These are phyloP conservation scores for Macrophomina phaseolina DNA, from an alignment of 2,329 filamentous ascomycete species.

Conservation along the genomic window DNA sequence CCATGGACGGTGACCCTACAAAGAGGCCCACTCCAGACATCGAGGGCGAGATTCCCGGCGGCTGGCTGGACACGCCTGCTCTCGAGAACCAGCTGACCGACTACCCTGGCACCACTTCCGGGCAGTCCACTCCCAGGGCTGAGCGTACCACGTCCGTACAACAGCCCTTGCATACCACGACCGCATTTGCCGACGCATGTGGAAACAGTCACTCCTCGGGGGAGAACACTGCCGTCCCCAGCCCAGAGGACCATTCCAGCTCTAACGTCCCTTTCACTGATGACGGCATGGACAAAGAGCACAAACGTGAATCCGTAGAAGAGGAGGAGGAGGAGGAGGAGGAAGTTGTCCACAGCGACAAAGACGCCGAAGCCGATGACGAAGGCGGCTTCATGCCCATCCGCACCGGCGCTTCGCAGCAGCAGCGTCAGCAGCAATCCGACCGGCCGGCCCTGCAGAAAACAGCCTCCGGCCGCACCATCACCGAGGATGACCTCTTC, in stretches of 20 bases:
- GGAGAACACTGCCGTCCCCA: conserved; percentile 5
- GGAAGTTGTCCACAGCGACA: not conserved
- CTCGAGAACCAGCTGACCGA: conserved; percentile 16
- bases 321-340: conserved; percentile 8
- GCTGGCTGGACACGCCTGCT: conserved; percentile 43
- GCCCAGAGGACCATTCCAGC: conserved; percentile 23
- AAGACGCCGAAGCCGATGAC: conserved; percentile 36
- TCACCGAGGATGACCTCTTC: conserved; percentile 61
- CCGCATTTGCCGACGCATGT: not conserved
- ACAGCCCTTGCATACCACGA: not conserved
- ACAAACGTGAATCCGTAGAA: conserved; percentile 5
- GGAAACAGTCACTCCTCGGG: not conserved
- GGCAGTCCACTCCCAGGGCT: not conserved
- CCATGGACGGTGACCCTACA: conserved; percentile 18
- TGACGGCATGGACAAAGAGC: not conserved
- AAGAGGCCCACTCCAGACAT: conserved; percentile 41
- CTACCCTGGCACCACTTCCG: not conserved
- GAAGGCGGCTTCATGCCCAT: conserved; percentile 34
- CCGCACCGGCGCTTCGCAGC: conserved; percentile 30
- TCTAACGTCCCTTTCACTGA: conserved; percentile 6
- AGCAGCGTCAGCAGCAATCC: not conserved
- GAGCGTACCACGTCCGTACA: not conserved
- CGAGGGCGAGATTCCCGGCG: conserved; percentile 40
- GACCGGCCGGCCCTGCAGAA: conserved; percentile 2
- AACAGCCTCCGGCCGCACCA: conserved; percentile 31